Percentiles rank a stretch among this genome's conserved stretches.
phyloP scores from a whole-genome alignment of 345 rosid species.

The Eucalyptus victrix region DNA sequence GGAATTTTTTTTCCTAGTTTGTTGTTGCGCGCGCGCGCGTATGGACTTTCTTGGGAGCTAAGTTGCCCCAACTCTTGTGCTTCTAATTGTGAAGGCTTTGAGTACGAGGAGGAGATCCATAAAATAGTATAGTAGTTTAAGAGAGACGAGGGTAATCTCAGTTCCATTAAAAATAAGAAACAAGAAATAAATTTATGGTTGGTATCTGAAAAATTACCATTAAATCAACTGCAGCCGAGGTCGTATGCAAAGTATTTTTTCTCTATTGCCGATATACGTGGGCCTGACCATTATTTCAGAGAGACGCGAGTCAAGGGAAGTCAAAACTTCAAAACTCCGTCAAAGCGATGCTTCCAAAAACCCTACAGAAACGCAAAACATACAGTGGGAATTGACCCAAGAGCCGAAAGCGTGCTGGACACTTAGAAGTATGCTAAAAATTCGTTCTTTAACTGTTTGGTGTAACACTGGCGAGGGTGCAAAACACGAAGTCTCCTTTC shows the following conservation, averaged over 20 bases:
- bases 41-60: neutral
- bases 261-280: neutral
- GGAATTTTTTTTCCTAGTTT: neutral
- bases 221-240: neutral
- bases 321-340: neutral
- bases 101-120: neutral
- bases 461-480: neutral
- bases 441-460: neutral
- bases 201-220: neutral
- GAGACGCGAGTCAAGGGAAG: neutral
- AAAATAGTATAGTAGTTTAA: neutral
- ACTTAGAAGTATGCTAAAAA: neutral
- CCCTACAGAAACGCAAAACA: neutral
- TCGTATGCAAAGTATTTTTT: neutral
- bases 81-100: neutral
- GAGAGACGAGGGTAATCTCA: neutral
- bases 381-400: neutral
- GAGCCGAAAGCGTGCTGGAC: neutral
- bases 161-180: neutral
- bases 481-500: neutral
- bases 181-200: neutral
- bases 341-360: neutral
- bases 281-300: neutral
- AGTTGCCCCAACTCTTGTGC: neutral
- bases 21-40: fast-evolving